Evolutionary conservation across 2,329 filamentous ascomycete species (phyloP), one percentile per base, ranked within the genome.

Genomic region (Diaporthe citri): DNA sequence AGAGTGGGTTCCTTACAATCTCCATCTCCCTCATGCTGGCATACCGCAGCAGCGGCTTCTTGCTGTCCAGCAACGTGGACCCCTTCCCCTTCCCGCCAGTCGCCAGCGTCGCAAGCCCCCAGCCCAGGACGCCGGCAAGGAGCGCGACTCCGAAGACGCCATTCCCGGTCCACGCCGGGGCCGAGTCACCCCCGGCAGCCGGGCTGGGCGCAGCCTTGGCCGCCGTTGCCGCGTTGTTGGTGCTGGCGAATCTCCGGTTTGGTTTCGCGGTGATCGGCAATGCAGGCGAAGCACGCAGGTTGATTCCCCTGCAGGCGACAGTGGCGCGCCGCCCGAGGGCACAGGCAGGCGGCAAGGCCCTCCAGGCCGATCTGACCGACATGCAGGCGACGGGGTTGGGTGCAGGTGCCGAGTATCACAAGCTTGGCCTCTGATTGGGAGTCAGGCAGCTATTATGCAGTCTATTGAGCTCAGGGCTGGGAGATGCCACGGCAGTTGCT

Each of bases 1-100:
- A 22, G 43, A 39, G 28, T 7, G 17, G 57, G n/a, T 15, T 70
- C 78, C 80, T 74, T 80, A 85, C 85, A 78, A 81, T 77, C 72
- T 86, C 81, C 86, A 87, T 87, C 77, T 87, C 85, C n/a, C 78
- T 76, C 77, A 84, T 77, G 69, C 79, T 85, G 25, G 86, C 86
- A 77, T 87, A 88, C 17, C 81, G 80, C 55, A 82, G 77, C 34
- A 78, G 76, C 28, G 78, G 72, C 20, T 77, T 76, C 22, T 74
- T 72, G 74, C 79, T 80, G 51, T 83, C 82, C 15, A 82, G 75
- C 59, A 81, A 75, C 69, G 81, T 80, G 43, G 78, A 66, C 39
- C 79, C 77, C 28, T 72, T 76, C 76, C 79, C 72, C 77, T 78
- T 67, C 57, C 77, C 43, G 7, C 70, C 74, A 76, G 74, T 76